Conservation (phyloP, 345 rosid genomes). For the Populus davidiana region DNA sequence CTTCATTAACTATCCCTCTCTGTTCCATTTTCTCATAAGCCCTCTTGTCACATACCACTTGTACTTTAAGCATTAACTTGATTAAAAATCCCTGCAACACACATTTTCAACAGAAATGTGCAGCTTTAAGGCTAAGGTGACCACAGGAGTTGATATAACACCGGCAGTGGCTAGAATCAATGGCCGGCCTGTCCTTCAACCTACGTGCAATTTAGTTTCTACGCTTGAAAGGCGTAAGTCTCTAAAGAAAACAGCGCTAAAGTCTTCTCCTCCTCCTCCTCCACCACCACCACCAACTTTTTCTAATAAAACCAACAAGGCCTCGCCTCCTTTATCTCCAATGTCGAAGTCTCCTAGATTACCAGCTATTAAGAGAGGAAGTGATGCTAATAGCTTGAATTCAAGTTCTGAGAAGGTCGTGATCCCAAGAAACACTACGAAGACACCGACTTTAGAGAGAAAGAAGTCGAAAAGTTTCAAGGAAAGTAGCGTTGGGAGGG, state of each 20-base stretch:
- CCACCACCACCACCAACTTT: conserved; percentile 13
- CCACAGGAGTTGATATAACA: conserved; percentile 28
- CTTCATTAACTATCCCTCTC: background rate
- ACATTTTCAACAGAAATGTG: conserved; percentile 28
- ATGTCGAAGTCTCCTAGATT: conserved; percentile 37
- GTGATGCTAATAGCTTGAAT: conserved; percentile 30
- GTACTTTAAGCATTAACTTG: background rate
- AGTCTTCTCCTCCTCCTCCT: conserved; percentile 25
- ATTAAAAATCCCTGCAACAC: background rate
- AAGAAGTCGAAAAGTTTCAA: conserved; percentile 58
- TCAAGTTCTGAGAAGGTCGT: conserved; percentile 37
- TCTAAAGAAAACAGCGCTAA: conserved; percentile 19
- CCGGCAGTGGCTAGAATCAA: conserved; percentile 38
- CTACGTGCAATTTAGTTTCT: conserved; percentile 47
- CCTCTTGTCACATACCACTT: background rate
- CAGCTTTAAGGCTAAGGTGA: conserved; percentile 38
- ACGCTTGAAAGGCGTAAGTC: conserved; percentile 32
- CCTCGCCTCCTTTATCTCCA: conserved; percentile 32
- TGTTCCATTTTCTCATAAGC: background rate
- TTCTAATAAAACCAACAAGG: conserved; percentile 1
- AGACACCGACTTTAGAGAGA: conserved; percentile 28
- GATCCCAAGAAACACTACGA: conserved; percentile 9
- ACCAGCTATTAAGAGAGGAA: conserved; percentile 35
- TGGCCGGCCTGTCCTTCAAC: conserved; percentile 63
- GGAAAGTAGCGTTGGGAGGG: conserved; percentile 17